Conservation (phyloP, 1,284 basidiomycete species). For the Malassezia globosa region DNA sequence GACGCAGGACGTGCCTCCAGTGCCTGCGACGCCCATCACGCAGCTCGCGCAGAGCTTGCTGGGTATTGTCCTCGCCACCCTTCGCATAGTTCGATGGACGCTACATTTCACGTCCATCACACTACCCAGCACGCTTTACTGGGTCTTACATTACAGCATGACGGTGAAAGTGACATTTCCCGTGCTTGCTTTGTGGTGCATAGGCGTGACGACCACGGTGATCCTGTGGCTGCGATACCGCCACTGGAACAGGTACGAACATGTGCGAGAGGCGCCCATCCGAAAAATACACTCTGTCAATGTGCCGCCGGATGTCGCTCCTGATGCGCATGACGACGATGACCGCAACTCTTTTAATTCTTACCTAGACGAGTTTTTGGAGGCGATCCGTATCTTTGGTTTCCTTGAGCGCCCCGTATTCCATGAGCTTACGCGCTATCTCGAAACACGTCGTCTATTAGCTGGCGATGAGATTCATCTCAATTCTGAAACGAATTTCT, state of each 20-base stretch:
- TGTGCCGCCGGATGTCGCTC: slow-evolving; percentile 37
- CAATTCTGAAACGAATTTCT: slow-evolving; percentile 42
- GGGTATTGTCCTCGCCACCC: slow-evolving; percentile 29
- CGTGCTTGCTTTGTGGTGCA: slow-evolving; percentile 30
- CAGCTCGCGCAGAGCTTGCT: slow-evolving; percentile 29
- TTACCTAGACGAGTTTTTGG: slow-evolving; percentile 46
- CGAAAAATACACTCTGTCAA: slow-evolving; percentile 15
- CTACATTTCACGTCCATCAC: slow-evolving; percentile 38
- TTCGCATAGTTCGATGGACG: slow-evolving; percentile 30
- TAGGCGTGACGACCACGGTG: slow-evolving; percentile 22
- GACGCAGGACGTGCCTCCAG: background rate
- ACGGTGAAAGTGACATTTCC: slow-evolving; percentile 45
- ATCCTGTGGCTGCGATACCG: slow-evolving; percentile 48
- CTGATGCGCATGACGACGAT: slow-evolving; percentile 23
- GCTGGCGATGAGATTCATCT: slow-evolving; percentile 42
- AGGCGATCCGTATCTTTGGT: slow-evolving; percentile 46
- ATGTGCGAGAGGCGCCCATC: slow-evolving; percentile 39
- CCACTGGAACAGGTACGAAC: slow-evolving; percentile 42
- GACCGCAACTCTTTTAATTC: slow-evolving; percentile 38
- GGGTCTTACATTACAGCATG: slow-evolving; percentile 39
- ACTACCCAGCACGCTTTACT: slow-evolving; percentile 35
- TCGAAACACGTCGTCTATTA: slow-evolving; percentile 42
- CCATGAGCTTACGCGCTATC: slow-evolving; percentile 44
- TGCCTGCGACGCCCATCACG: slow-evolving; percentile 8
- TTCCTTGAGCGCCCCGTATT: slow-evolving; percentile 47